These are phyloP conservation scores for Xylaria sp. DNA, from an alignment of 2,329 filamentous ascomycete genomes.

Conservation along the genomic window DNA sequence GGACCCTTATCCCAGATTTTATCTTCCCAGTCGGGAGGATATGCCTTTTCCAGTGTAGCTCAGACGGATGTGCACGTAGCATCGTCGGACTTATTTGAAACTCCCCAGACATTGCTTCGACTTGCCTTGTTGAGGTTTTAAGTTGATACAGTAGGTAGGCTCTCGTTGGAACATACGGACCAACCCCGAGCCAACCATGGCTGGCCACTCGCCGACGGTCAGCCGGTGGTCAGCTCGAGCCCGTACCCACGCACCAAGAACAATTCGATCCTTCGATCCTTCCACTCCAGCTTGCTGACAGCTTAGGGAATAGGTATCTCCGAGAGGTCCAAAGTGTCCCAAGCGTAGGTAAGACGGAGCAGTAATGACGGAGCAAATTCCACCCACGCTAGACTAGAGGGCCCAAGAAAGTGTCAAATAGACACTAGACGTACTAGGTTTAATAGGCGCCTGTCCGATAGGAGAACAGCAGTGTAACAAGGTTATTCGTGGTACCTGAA, in stretches of 20 bases:
- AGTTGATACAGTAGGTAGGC: slow-evolving; percentile 4
- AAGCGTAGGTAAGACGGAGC: slow-evolving; percentile 25
- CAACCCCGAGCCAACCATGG: slow-evolving; percentile 14
- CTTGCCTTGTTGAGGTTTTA: slow-evolving; percentile 27
- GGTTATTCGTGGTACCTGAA: slow-evolving; percentile 11
- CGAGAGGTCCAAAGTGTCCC: slow-evolving; percentile 12
- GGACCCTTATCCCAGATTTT: slow-evolving; percentile 6
- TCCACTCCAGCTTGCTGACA: slow-evolving; percentile 18
- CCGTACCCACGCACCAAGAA: slow-evolving; percentile 29
- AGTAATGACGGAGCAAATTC: slow-evolving; percentile 8
- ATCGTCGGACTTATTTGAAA: slow-evolving; percentile 29
- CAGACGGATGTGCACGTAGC: slow-evolving; percentile 12
- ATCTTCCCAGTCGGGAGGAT: slow-evolving; percentile 22
- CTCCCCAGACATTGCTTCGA: slow-evolving; percentile 16
- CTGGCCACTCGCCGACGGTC: slow-evolving; percentile 11
- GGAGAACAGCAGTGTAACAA: slow-evolving; percentile 5
- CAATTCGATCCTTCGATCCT: slow-evolving; percentile 32
- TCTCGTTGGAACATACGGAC: slow-evolving; percentile 31
- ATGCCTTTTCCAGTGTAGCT: slow-evolving; percentile 7
- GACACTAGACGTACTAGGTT: slow-evolving; percentile 13
- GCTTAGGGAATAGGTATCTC: slow-evolving; percentile 13
- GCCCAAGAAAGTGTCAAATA: slow-evolving; percentile 13
- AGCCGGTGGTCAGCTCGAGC: slow-evolving; percentile 28
- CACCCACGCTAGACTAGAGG: neutral
- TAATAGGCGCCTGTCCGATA: slow-evolving; percentile 7